These are phyloP conservation scores for Plenodomus tracheiphilus DNA, from an alignment of 2,329 filamentous ascomycete species.

Conservation along the genomic window DNA sequence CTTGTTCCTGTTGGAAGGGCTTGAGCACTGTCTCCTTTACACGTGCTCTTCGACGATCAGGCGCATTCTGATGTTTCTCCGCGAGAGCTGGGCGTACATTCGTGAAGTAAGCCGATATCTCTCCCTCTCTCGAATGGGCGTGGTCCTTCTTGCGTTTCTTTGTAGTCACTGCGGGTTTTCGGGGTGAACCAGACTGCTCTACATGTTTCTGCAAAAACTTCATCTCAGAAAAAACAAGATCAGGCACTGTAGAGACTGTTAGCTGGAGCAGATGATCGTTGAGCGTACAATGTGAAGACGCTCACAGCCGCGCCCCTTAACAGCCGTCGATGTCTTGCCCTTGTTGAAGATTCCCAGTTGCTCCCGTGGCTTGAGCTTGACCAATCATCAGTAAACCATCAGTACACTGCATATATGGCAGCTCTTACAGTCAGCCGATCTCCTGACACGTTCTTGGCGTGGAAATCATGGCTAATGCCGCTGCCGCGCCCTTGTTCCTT, in stretches of 20 bases:
- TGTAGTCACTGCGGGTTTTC: constrained; percentile 23
- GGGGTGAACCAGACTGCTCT: constrained; percentile 27
- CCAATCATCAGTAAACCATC: constrained; percentile 29
- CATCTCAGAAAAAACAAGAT: constrained; percentile 57
- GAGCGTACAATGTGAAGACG: constrained; percentile 13
- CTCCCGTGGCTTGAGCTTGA: constrained; percentile 49
- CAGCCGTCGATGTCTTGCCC: constrained; percentile 52
- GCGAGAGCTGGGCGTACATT: constrained; percentile 29
- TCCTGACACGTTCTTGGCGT: constrained; percentile 49
- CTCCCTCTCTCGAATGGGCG: constrained; percentile 40
- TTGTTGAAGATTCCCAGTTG: constrained; percentile 54
- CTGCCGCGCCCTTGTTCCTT: constrained; percentile 42
- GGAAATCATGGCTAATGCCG: constrained; percentile 48
- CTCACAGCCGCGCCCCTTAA: constrained; percentile 50
- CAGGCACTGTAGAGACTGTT: constrained; percentile 48
- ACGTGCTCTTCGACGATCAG: constrained; percentile 5
- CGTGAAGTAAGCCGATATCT: constrained; percentile 53
- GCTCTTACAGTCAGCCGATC: constrained; percentile 52
- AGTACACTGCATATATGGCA: constrained; percentile 10
- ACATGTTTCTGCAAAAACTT: constrained; percentile 50
- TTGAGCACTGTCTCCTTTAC: background rate
- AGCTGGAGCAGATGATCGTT: constrained; percentile 16
- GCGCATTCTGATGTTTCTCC: constrained; percentile 15
- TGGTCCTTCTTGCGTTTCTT: constrained; percentile 40
- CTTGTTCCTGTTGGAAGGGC: constrained; percentile 2